Evolutionary conservation across 106 monocot genomes (phyloP).

Genomic region (Acorus calamus): DNA sequence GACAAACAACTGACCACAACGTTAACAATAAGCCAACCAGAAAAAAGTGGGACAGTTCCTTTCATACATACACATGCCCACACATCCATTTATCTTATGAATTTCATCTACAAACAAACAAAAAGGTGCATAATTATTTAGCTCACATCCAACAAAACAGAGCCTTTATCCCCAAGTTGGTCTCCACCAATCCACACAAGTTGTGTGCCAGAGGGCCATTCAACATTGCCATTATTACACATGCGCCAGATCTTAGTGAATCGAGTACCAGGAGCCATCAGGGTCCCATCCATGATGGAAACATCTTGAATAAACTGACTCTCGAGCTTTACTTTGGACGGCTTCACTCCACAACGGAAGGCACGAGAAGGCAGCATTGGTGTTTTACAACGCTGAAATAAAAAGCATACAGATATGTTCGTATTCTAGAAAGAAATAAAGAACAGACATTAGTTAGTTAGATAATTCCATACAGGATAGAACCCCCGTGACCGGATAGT

Average conservation of each 20-base stretch:
- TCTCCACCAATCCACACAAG: conserved; percentile 82
- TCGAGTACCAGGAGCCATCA: conserved; percentile 42
- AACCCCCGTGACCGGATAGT: conserved; percentile 10
- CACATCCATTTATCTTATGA: no score
- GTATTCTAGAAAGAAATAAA: not conserved
- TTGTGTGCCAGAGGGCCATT: conserved; percentile 66
- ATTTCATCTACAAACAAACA: no score
- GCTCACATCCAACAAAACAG: conserved; percentile 41
- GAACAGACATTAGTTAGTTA: no score
- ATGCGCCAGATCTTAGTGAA: conserved; percentile 95
- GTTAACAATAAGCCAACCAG: no score
- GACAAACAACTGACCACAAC: no score
- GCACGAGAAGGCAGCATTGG: not conserved
- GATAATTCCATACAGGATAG: not conserved
- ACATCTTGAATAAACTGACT: conserved; percentile 68
- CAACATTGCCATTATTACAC: conserved; percentile 60
- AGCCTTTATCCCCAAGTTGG: conserved; percentile 21
- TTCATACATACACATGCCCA: no score
- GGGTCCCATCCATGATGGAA: conserved; percentile 70
- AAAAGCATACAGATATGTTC: not conserved
- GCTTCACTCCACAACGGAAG: conserved; percentile 13
- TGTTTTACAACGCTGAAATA: conserved; percentile 9
- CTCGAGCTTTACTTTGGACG: conserved; percentile 30
- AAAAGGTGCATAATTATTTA: no score
- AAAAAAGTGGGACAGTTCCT: no score